Evolutionary conservation across 192 early-diverging fungal genomes (phyloP).

Genomic region (Coemansia sp.): DNA sequence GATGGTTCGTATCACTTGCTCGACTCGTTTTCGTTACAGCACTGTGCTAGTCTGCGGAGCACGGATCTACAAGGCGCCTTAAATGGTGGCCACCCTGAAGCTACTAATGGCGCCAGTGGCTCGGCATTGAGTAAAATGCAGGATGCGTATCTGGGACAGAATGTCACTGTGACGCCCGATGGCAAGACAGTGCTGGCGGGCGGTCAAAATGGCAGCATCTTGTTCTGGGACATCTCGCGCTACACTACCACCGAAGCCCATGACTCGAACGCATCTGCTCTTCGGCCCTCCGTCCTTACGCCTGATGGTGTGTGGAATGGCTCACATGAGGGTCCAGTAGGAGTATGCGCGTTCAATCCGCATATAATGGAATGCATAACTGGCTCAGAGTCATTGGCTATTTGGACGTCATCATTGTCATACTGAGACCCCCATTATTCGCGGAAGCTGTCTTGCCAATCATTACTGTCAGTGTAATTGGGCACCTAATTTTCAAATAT

Average conservation of each 20-base stretch:
- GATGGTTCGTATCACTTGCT: slow-evolving; percentile 17
- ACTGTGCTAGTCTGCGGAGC: slow-evolving; percentile 1
- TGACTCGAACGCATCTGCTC: background rate
- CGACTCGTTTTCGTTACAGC: slow-evolving; percentile 25
- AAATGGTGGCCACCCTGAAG: background rate
- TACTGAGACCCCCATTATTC: background rate
- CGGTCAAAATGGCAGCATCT: slow-evolving; percentile 29
- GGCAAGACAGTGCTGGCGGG: slow-evolving; percentile 33
- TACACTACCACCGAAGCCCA: background rate
- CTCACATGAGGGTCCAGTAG: slow-evolving; percentile 33
- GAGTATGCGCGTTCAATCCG: slow-evolving; percentile 48
- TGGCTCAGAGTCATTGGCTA: slow-evolving; percentile 31
- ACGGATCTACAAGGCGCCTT: background rate
- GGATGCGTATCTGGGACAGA: slow-evolving; percentile 27
- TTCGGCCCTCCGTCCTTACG: background rate
- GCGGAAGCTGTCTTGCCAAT: background rate
- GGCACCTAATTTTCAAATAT: background rate
- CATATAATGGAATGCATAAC: slow-evolving; percentile 40
- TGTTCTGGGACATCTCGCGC: slow-evolving; percentile 29
- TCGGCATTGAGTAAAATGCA: slow-evolving; percentile 14
- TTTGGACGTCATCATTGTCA: slow-evolving; percentile 27
- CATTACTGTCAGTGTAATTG: background rate
- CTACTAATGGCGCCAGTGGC: background rate
- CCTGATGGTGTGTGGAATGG: slow-evolving; percentile 34
- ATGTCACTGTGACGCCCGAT: slow-evolving; percentile 36